phyloP scores from a whole-genome alignment of 352 stramenopile genomes.

The Discostella stelligera region DNA sequence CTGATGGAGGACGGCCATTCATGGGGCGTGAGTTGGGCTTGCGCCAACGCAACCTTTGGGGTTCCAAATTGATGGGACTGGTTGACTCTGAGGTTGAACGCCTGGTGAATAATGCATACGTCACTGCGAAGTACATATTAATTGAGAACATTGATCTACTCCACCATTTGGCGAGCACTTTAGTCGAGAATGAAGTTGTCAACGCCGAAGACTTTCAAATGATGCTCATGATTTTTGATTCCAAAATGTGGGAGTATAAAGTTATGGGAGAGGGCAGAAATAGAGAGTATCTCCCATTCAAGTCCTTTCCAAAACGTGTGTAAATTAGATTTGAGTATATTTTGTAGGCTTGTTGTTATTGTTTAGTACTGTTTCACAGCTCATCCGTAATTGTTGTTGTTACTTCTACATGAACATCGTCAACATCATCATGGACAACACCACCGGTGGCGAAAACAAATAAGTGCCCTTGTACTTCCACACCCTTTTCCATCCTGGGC shows the following conservation, averaged over 20 bases:
- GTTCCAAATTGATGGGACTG: conserved; percentile 64
- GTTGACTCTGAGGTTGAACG: conserved; percentile 83
- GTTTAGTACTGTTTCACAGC: neutral
- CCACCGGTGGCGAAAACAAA: conserved; percentile 58
- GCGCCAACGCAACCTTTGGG: conserved; percentile 61
- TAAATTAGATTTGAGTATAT: neutral
- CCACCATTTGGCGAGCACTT: conserved; percentile 75
- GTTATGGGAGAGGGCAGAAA: conserved; percentile 75
- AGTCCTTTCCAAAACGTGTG: conserved; percentile 55
- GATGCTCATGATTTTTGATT: conserved; percentile 80
- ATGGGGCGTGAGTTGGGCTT: conserved; percentile 68
- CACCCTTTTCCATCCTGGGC: conserved; percentile 69
- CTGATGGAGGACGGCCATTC: conserved; percentile 61
- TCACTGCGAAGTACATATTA: conserved; percentile 84
- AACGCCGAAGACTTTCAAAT: conserved; percentile 82
- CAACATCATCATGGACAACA: neutral
- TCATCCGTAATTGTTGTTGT: conserved; percentile 5
- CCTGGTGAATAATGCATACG: conserved; percentile 85
- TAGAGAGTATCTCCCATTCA: conserved; percentile 79
- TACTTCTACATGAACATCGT: conserved; percentile 24
- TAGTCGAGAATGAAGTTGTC: conserved; percentile 85
- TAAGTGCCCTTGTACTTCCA: conserved; percentile 64
- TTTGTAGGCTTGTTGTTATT: neutral
- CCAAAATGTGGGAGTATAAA: conserved; percentile 74
- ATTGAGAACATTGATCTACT: conserved; percentile 81